Percentiles rank a stretch among this genome's conserved stretches.
Conservation (phyloP, 129 eudicot species). For the Chrysanthemum makinoi region DNA sequence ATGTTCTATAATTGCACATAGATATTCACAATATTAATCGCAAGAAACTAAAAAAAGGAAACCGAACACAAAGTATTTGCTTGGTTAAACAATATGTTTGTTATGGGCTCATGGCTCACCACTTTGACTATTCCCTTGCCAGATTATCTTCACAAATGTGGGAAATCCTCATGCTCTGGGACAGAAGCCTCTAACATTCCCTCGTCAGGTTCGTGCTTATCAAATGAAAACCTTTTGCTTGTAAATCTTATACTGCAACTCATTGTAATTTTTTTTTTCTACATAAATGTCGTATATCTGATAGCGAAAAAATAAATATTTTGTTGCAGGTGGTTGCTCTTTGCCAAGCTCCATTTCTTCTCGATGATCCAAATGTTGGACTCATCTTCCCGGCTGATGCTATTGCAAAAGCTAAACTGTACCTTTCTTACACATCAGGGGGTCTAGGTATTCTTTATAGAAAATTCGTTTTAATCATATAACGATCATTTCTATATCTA, state of each 20-base stretch:
- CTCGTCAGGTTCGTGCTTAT: slow-evolving; percentile 73
- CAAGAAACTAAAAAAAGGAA: too few relatives aligned
- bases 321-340: slow-evolving; percentile 89
- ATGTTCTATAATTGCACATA: too few relatives aligned
- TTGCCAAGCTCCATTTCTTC: slow-evolving; percentile 98
- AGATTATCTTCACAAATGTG: slow-evolving; percentile 97
- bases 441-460: slow-evolving; percentile 72
- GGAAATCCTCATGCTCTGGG: slow-evolving; percentile 99
- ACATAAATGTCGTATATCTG: background rate
- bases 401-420: slow-evolving; percentile 88
- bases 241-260: slow-evolving; percentile 6
- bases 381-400: slow-evolving; percentile 96
- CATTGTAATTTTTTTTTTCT: background rate
- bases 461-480: background rate
- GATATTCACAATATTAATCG: too few relatives aligned
- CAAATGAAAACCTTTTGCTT: background rate
- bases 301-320: too few relatives aligned
- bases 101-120: slow-evolving; percentile 16
- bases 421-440: slow-evolving; percentile 80
- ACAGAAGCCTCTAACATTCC: slow-evolving; percentile 97
- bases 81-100: background rate
- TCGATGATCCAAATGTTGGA: slow-evolving; percentile 98
- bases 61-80: too few relatives aligned
- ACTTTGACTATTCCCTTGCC: slow-evolving; percentile 27
- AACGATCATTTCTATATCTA: background rate